Evolutionary conservation across 2,329 filamentous ascomycete genomes (phyloP), one percentile per base, ranked within the genome.

Genomic region (Pseudogymnoascus sp.): DNA sequence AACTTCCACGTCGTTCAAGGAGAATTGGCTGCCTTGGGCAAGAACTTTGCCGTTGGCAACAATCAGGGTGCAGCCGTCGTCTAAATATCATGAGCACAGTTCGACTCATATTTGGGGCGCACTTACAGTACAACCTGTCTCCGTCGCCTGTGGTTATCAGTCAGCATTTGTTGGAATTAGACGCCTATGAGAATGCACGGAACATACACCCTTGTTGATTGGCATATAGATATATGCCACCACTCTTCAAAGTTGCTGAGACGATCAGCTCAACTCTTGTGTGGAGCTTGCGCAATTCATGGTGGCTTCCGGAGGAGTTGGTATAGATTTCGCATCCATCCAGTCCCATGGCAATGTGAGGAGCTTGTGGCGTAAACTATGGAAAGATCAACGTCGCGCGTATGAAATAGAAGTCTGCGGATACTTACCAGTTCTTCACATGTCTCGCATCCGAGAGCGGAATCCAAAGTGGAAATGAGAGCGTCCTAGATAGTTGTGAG

Each of bases 241-340:
- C 82, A 19, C 74, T 75, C 67, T 85, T 86, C 9, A 52, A 52
- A 0, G 86, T 90, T 0, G 83, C 84, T 65, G 88, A 80, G 1
- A 76, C 74, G 59, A 90, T 90, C 4, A 91, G 73, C 4, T 82
- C 78, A 26, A 90, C 73, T 1, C 85, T 75, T 0, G 76, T 81
- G 61, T 85, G 74, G 0, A 90, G 78, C 70, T 90, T 90, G 15
- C 84, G 76, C 7, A 90, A 72, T 65, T 84, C 80, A 67, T 84
- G 82, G 69, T 92, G 89, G 10, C 78, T 83, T 5, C 84, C 88
- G 59, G 79, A 84, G 2, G 79, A 83, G 71, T 92, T 92, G 7
- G 83, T 82, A 63, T 89, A 80, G 59, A 90, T 84, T 67, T 90
- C 89, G 5, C 83, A 82, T 3, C 89, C 89, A 66, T 84, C 79